Conservation (phyloP, 164 flowering plant genomes). For the Nelumbo lutea region DNA sequence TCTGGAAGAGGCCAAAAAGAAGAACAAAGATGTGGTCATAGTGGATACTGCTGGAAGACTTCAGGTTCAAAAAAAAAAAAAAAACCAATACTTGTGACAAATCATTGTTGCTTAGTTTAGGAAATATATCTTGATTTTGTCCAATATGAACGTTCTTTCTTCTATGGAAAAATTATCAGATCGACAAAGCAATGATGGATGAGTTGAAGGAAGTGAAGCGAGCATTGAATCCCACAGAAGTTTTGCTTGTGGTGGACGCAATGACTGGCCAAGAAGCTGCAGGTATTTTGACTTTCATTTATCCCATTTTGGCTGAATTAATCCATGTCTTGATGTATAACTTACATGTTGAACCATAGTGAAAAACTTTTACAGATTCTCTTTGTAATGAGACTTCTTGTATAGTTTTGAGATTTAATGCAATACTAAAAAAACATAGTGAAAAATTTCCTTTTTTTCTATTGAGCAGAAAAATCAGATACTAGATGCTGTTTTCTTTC, state of each 20-base stretch:
- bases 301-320: neutral
- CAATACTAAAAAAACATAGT: too few species aligned
- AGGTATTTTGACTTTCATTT: slow-evolving; percentile 32
- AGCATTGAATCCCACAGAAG: slow-evolving; percentile 80
- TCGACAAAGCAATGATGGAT: slow-evolving; percentile 97
- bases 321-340: too few species aligned
- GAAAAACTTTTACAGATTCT: too few species aligned
- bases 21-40: slow-evolving; percentile 80
- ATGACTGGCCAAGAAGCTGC: slow-evolving; percentile 99
- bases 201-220: slow-evolving; percentile 90
- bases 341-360: too few species aligned
- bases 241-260: slow-evolving; percentile 97
- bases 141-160: neutral
- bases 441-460: too few species aligned
- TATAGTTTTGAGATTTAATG: too few species aligned
- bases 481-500: too few species aligned
- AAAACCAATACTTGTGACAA: slow-evolving; percentile 3
- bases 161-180: slow-evolving; percentile 32
- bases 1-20: slow-evolving; percentile 74
- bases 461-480: too few species aligned
- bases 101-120: neutral
- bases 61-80: slow-evolving; percentile 46
- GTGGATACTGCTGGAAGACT: slow-evolving; percentile 99
- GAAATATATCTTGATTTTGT: neutral
- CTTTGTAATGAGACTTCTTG: too few species aligned